phyloP scores from a whole-genome alignment of 306 rosid species.

The Vigna nakashimae region DNA sequence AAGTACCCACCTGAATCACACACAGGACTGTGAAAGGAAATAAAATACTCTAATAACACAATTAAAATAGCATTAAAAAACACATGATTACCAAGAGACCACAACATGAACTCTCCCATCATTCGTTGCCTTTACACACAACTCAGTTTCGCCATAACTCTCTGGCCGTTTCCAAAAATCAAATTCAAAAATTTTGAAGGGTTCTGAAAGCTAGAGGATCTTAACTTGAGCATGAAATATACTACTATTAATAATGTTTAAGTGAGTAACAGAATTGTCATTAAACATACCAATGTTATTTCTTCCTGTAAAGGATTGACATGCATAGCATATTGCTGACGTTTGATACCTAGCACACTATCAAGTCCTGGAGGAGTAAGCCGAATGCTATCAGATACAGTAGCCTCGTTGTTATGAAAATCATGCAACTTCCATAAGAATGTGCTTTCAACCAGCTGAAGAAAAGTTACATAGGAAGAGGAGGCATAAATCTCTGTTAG shows the following conservation, averaged over 20 bases:
- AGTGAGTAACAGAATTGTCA: slow-evolving; percentile 37
- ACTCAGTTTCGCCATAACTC: slow-evolving; percentile 68
- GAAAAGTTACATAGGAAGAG: slow-evolving; percentile 6
- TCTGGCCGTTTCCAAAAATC: slow-evolving; percentile 99
- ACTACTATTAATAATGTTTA: slow-evolving; percentile 33
- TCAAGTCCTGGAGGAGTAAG: slow-evolving; percentile 67
- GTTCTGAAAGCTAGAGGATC: slow-evolving; percentile 93
- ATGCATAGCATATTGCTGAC: slow-evolving; percentile 82
- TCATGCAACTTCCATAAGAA: slow-evolving; percentile 80
- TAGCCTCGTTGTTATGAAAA: slow-evolving; percentile 66
- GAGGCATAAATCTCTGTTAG: slow-evolving; percentile 19
- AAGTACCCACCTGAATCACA: slow-evolving; percentile 80
- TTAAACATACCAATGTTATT: slow-evolving; percentile 69
- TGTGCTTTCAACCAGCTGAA: slow-evolving; percentile 86
- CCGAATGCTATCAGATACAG: slow-evolving; percentile 66
- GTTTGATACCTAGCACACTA: slow-evolving; percentile 57
- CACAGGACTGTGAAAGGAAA: not conserved
- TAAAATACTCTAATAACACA: slow-evolving; percentile 4
- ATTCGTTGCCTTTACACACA: slow-evolving; percentile 65
- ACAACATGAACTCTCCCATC: slow-evolving; percentile 83
- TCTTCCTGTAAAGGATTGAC: slow-evolving; percentile 67
- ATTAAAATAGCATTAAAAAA: slow-evolving; percentile 14
- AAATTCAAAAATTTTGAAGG: slow-evolving; percentile 97
- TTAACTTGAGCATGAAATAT: slow-evolving; percentile 58
- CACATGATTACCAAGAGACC: slow-evolving; percentile 76